These are phyloP conservation scores for Penicillium glabrum DNA, from an alignment of 2,329 filamentous ascomycete species.

Conservation along the genomic window DNA sequence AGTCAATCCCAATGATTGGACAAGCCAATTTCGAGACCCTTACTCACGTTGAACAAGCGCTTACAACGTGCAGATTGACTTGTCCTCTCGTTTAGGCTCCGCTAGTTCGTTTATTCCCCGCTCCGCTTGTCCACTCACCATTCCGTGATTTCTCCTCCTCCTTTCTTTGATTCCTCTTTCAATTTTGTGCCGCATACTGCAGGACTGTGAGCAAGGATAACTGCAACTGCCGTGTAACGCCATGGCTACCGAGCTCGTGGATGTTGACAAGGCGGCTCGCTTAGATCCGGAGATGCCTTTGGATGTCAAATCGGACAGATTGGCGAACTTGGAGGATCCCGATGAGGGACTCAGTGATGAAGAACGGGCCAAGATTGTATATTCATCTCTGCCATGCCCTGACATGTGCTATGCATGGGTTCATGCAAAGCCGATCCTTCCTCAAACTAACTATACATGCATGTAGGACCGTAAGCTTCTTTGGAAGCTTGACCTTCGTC, in stretches of 20 bases:
- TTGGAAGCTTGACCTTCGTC: conserved; percentile 46
- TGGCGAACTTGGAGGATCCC: conserved; percentile 47
- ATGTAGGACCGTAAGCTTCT: conserved; percentile 45
- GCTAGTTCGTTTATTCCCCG: background rate
- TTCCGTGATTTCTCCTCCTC: background rate
- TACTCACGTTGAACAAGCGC: background rate
- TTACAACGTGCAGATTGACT: background rate
- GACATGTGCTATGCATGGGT: background rate
- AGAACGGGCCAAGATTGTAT: conserved; percentile 62
- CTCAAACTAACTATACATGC: background rate
- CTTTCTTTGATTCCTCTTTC: background rate
- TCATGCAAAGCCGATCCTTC: background rate
- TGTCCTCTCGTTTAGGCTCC: background rate
- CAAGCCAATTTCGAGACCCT: background rate
- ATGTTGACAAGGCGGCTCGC: conserved; percentile 7
- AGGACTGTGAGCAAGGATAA: background rate
- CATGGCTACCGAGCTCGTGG: conserved; percentile 13
- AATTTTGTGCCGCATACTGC: background rate
- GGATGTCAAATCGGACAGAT: conserved; percentile 5
- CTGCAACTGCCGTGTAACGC: conserved; percentile 7
- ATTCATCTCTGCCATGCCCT: conserved; percentile 17
- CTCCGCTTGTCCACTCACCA: background rate
- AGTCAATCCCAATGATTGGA: background rate
- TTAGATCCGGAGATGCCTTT: conserved; percentile 23
- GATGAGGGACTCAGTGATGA: conserved; percentile 65